Conservation (phyloP, 2,329 filamentous ascomycete genomes). For the Paramyrothecium roridum region DNA sequence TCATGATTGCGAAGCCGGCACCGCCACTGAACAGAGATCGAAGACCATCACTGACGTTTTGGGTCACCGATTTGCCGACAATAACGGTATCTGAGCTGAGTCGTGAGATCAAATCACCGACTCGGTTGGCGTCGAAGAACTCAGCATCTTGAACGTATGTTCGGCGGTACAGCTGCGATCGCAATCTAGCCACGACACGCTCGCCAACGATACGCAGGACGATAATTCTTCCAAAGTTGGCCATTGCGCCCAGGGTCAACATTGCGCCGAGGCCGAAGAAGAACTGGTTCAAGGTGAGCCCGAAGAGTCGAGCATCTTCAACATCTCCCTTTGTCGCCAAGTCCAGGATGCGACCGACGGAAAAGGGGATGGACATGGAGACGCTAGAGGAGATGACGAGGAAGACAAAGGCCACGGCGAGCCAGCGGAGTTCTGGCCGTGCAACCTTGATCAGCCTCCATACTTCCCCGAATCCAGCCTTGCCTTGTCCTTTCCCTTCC, state of each 20-base stretch:
- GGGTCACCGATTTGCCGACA: conserved; percentile 96
- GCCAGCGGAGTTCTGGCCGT: conserved; percentile 74
- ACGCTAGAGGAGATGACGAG: conserved; percentile 87
- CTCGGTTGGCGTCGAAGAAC: conserved; percentile 97
- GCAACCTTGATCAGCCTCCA: conserved; percentile 88
- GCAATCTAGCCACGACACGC: conserved; percentile 83
- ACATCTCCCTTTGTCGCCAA: conserved; percentile 72
- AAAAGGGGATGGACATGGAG: conserved; percentile 95
- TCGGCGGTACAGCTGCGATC: conserved; percentile 84
- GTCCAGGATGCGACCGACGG: conserved; percentile 93
- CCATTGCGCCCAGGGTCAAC: conserved; percentile 77
- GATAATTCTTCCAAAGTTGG: conserved; percentile 92
- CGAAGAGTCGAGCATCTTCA: conserved; percentile 72
- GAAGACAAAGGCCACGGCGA: conserved; percentile 77
- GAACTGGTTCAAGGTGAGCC: conserved; percentile 81
- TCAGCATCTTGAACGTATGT: conserved; percentile 98
- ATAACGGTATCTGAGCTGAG: conserved; percentile 96
- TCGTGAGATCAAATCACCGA: conserved; percentile 93
- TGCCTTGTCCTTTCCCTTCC: conserved; percentile 60
- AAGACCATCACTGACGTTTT: conserved; percentile 95
- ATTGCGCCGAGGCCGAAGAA: conserved; percentile 76
- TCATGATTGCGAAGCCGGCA: conserved; percentile 89
- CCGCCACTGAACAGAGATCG: conserved; percentile 84
- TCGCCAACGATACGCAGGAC: conserved; percentile 93
- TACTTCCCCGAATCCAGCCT: conserved; percentile 70